A percentile compares a stretch with the other conserved stretches of the same genome.
These are phyloP conservation scores for Pseudotulostoma volvatum DNA, from an alignment of 495 filamentous ascomycete genomes.

Conservation along the genomic window DNA sequence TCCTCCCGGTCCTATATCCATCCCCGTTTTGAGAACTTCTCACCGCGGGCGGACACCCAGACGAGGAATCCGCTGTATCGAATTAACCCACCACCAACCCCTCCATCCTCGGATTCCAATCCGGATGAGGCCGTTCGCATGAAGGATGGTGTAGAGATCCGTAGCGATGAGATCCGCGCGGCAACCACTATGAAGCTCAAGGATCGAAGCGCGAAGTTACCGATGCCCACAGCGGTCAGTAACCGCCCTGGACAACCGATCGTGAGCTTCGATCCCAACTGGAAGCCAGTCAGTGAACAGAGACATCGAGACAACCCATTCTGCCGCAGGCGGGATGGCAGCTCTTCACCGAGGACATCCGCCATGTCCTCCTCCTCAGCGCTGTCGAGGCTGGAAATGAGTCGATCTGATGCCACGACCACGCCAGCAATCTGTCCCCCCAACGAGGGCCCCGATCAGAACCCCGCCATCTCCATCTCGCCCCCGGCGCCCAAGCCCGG, in stretches of 20 bases:
- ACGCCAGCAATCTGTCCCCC: constrained; percentile 50
- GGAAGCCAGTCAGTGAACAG: constrained; percentile 42
- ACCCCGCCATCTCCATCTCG: constrained; percentile 1
- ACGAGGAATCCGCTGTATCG: constrained; percentile 59
- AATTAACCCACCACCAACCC: constrained; percentile 34
- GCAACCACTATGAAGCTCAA: constrained; percentile 83
- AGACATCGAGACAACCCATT: constrained; percentile 2
- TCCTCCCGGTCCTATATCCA: constrained; percentile 25
- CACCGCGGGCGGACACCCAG: constrained; percentile 61
- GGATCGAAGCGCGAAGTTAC: constrained; percentile 70
- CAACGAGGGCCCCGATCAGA: constrained; percentile 15
- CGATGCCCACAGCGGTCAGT: constrained; percentile 73
- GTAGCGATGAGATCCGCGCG: constrained; percentile 67
- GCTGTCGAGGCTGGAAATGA: constrained; percentile 34
- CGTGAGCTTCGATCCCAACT: constrained; percentile 76
- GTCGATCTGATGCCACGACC: constrained; percentile 35
- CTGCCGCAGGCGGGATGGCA: constrained; percentile 2
- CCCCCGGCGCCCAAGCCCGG: neutral
- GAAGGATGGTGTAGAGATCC: constrained; percentile 65
- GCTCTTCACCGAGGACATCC: constrained; percentile 5
- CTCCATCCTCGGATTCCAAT: constrained; percentile 12
- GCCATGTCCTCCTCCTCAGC: constrained; percentile 18
- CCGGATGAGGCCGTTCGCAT: constrained; percentile 20
- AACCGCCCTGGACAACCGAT: constrained; percentile 73
- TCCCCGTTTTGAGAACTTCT: constrained; percentile 52